Evolutionary conservation across 257 asterid species (phyloP).

Genomic region (Asclepias syriaca): DNA sequence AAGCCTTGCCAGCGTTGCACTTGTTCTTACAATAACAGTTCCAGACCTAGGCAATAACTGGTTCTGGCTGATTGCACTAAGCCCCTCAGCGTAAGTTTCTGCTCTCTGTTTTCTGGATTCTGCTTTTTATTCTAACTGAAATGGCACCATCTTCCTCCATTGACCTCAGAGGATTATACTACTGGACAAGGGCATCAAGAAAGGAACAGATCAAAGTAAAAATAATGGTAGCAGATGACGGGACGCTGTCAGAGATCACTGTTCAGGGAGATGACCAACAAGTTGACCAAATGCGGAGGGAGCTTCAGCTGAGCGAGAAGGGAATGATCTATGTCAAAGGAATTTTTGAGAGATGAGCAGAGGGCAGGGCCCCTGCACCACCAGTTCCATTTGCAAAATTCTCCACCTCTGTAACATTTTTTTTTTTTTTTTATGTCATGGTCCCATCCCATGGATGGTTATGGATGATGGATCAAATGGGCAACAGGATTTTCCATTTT

Average conservation of each 20-base stretch:
- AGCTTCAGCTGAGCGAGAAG: slow-evolving; percentile 74
- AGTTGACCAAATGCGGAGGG: slow-evolving; percentile 83
- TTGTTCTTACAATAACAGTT: slow-evolving; percentile 85
- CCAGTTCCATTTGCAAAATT: background rate
- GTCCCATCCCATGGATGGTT: background rate
- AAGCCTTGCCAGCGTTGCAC: slow-evolving; percentile 89
- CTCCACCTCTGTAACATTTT: too few species aligned
- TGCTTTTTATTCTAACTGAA: background rate
- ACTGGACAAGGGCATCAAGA: slow-evolving; percentile 86
- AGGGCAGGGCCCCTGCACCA: background rate
- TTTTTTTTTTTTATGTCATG: too few species aligned
- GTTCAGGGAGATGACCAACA: slow-evolving; percentile 92
- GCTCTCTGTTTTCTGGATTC: too few species aligned
- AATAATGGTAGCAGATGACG: slow-evolving; percentile 61
- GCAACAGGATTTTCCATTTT: background rate
- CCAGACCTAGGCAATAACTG: slow-evolving; percentile 86
- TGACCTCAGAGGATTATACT: slow-evolving; percentile 67
- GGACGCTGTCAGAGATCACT: slow-evolving; percentile 56
- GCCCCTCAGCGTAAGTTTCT: slow-evolving; percentile 81
- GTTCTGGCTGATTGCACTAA: slow-evolving; percentile 68
- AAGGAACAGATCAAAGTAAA: slow-evolving; percentile 94
- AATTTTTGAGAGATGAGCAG: slow-evolving; percentile 59
- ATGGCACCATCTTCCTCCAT: background rate
- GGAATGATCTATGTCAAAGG: slow-evolving; percentile 97
- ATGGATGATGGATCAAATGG: background rate